These are phyloP conservation scores for Tylopilus balloui DNA, from an alignment of 768 basidiomycete species.

Conservation along the genomic window DNA sequence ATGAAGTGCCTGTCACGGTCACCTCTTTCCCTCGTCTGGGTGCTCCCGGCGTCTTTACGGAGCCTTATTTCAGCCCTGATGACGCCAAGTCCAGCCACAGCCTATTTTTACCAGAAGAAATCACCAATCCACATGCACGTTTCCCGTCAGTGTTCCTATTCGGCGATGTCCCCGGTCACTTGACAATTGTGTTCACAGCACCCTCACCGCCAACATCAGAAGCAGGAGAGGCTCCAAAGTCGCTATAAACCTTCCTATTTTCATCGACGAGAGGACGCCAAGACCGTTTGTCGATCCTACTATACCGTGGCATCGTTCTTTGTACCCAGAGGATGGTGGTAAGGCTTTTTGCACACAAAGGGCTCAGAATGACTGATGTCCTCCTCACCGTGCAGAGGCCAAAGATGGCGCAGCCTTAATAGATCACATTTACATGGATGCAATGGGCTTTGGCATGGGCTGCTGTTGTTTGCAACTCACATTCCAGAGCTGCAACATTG, in stretches of 20 bases:
- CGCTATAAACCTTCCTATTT: slow-evolving; percentile 91
- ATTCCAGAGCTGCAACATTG: slow-evolving; percentile 93
- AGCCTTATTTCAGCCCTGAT: slow-evolving; percentile 75
- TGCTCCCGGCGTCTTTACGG: slow-evolving; percentile 84
- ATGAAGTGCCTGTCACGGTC: slow-evolving; percentile 88
- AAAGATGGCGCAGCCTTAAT: slow-evolving; percentile 82
- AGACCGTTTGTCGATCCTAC: slow-evolving; percentile 88
- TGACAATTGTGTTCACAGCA: slow-evolving; percentile 48
- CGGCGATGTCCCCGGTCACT: not conserved
- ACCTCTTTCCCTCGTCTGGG: slow-evolving; percentile 96
- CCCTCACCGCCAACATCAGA: slow-evolving; percentile 96
- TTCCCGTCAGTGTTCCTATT: slow-evolving; percentile 75
- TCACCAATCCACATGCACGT: slow-evolving; percentile 95
- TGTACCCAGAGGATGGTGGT: slow-evolving; percentile 86
- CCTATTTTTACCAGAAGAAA: slow-evolving; percentile 90
- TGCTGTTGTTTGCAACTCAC: slow-evolving; percentile 97
- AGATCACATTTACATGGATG: slow-evolving; percentile 96
- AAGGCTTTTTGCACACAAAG: slow-evolving; percentile 20
- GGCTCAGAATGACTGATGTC: slow-evolving; percentile 6
- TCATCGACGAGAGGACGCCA: slow-evolving; percentile 82
- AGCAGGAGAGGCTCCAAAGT: slow-evolving; percentile 88
- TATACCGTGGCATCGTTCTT: slow-evolving; percentile 81
- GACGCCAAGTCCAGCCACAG: slow-evolving; percentile 86
- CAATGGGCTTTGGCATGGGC: slow-evolving; percentile 99
- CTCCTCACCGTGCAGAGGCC: slow-evolving; percentile 53